Evolutionary conservation across 257 asterid genomes (phyloP).

Genomic region (Fraxinus quadrangulata): DNA sequence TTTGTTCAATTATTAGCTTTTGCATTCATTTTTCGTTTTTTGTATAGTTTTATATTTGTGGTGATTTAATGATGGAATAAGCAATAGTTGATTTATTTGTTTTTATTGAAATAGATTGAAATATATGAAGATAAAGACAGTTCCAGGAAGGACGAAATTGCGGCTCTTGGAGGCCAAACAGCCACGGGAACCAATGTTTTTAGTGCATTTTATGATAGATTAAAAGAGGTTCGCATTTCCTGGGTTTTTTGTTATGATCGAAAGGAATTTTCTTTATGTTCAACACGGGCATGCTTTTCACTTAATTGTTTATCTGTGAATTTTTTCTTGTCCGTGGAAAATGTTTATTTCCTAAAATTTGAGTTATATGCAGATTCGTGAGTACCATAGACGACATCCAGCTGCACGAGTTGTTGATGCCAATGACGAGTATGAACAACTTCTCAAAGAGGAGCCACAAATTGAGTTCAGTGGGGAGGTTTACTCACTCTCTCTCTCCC

Average conservation of each 20-base stretch:
- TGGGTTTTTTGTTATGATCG: not conserved
- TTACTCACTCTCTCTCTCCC: slow-evolving; percentile 12
- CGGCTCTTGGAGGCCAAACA: slow-evolving; percentile 94
- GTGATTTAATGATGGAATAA: not conserved
- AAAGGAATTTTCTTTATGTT: not conserved
- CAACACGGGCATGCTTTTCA: not conserved
- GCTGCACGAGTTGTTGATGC: slow-evolving; percentile 81
- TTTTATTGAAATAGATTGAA: slow-evolving; percentile 51
- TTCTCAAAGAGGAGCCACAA: slow-evolving; percentile 84
- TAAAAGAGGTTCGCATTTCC: slow-evolving; percentile 68
- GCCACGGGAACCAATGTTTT: slow-evolving; percentile 77
- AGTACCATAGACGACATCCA: slow-evolving; percentile 90
- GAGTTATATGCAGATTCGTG: slow-evolving; percentile 66
- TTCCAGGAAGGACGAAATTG: slow-evolving; percentile 95
- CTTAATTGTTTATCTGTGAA: not conserved
- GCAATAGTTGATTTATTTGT: slow-evolving; percentile 13
- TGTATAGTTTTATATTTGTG: not conserved
- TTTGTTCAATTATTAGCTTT: not conserved
- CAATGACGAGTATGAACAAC: slow-evolving; percentile 79
- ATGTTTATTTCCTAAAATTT: not conserved
- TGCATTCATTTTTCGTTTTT: not conserved
- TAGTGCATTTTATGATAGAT: slow-evolving; percentile 89
- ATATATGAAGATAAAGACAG: slow-evolving; percentile 81
- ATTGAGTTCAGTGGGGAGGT: slow-evolving; percentile 97
- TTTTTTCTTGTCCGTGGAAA: not conserved